These are phyloP conservation scores for Capsicum rhomboideum DNA, from an alignment of 257 asterid species.

Conservation along the genomic window DNA sequence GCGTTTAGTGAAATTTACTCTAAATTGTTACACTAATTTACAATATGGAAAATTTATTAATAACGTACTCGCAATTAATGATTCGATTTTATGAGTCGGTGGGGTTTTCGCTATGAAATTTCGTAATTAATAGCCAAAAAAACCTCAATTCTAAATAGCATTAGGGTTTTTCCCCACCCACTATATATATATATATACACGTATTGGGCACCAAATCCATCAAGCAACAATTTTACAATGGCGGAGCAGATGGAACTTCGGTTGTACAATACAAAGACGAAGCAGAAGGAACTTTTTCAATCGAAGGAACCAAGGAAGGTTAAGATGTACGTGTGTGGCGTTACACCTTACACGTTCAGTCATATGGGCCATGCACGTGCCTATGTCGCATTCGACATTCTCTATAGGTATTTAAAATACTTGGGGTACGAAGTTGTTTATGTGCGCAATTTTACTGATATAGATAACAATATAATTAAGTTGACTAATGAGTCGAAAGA, in stretches of 20 bases:
- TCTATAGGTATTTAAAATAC: conserved; percentile 53
- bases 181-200: too few species aligned
- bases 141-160: too few species aligned
- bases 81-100: too few species aligned
- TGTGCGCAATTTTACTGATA: conserved; percentile 75
- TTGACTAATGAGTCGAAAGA: conserved; percentile 53
- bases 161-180: too few species aligned
- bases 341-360: conserved; percentile 32
- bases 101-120: too few species aligned
- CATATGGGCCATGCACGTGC: not conserved
- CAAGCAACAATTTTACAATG: not conserved
- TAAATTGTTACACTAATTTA: too few species aligned
- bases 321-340: conserved; percentile 67
- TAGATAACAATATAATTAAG: conserved; percentile 73
- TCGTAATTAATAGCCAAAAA: too few species aligned
- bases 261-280: conserved; percentile 49
- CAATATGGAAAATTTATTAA: too few species aligned
- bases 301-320: conserved; percentile 48
- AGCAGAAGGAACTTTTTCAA: conserved; percentile 49
- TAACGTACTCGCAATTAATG: too few species aligned
- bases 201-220: not conserved
- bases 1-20: too few species aligned
- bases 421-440: conserved; percentile 64
- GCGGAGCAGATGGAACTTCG: conserved; percentile 31
- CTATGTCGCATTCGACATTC: conserved; percentile 58